Percentiles rank a stretch among this genome's conserved stretches.
Evolutionary conservation across 805 yeast species (phyloP).

Genomic region (Saccharomycopsis sp.): DNA sequence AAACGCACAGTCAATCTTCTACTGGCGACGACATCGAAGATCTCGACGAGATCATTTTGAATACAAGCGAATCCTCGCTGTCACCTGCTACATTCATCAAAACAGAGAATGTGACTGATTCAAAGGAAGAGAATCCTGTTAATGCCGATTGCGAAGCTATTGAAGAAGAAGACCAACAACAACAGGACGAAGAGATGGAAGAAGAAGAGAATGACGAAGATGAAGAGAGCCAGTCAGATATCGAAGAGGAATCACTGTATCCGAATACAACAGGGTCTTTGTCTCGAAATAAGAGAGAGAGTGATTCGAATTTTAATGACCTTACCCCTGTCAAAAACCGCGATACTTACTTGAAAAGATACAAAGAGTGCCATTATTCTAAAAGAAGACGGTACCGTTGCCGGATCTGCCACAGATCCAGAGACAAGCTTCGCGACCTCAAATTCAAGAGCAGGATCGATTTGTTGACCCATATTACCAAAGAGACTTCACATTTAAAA

Average conservation of each 20-base stretch:
- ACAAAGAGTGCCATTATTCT: background rate
- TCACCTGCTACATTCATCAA: background rate
- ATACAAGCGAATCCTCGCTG: background rate
- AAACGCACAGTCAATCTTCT: background rate
- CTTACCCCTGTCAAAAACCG: background rate
- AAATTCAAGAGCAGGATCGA: background rate
- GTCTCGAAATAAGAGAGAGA: background rate
- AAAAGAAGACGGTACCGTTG: background rate
- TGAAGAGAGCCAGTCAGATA: background rate
- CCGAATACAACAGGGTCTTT: no score
- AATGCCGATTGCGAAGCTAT: no score
- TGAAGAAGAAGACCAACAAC: no score
- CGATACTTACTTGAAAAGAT: background rate
- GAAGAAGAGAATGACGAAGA: background rate
- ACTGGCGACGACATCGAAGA: background rate
- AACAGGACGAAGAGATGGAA: background rate
- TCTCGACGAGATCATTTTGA: background rate
- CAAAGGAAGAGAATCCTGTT: no score
- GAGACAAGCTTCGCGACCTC: background rate
- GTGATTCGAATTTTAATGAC: background rate
- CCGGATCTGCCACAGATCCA: background rate
- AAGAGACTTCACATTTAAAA: background rate
- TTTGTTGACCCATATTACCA: background rate
- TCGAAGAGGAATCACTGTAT: background rate
- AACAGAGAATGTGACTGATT: background rate